These are phyloP conservation scores for Quercus lobata DNA, from an alignment of 331 rosid species.

Conservation along the genomic window DNA sequence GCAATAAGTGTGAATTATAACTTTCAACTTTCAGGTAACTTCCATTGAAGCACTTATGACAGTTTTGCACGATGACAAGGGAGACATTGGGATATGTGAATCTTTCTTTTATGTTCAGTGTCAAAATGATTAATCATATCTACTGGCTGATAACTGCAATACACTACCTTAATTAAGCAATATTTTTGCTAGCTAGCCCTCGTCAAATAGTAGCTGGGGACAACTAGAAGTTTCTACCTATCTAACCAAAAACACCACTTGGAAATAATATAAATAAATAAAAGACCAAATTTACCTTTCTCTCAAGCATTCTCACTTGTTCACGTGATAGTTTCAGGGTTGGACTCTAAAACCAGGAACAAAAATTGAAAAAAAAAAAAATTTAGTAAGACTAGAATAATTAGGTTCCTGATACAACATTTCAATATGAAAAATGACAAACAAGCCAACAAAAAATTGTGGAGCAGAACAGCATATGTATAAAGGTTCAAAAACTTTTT, in stretches of 20 bases:
- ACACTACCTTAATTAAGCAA: neutral
- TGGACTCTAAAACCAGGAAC: conserved; percentile 51
- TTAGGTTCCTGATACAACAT: neutral
- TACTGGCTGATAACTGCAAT: conserved; percentile 1
- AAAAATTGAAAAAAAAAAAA: conserved; percentile 2
- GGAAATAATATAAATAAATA: neutral
- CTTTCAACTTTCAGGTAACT: neutral
- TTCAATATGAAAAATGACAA: conserved; percentile 16
- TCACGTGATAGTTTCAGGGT: conserved; percentile 58
- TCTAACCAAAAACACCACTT: neutral
- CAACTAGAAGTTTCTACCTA: neutral
- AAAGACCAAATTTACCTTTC: conserved; percentile 45
- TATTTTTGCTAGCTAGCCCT: neutral
- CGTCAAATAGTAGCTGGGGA: neutral
- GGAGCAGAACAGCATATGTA: conserved; percentile 8
- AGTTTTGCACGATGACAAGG: neutral
- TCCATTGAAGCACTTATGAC: neutral
- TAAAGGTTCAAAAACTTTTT: conserved; percentile 5
- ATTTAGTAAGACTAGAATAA: neutral
- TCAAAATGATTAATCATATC: neutral
- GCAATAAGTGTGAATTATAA: neutral
- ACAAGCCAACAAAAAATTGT: conserved; percentile 8
- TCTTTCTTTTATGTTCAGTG: neutral
- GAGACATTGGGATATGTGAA: neutral
- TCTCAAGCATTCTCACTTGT: conserved; percentile 69